Evolutionary conservation across 2,329 filamentous ascomycete genomes (phyloP), one percentile per base, ranked within the genome.

Genomic region (Exophiala alcalophila): DNA sequence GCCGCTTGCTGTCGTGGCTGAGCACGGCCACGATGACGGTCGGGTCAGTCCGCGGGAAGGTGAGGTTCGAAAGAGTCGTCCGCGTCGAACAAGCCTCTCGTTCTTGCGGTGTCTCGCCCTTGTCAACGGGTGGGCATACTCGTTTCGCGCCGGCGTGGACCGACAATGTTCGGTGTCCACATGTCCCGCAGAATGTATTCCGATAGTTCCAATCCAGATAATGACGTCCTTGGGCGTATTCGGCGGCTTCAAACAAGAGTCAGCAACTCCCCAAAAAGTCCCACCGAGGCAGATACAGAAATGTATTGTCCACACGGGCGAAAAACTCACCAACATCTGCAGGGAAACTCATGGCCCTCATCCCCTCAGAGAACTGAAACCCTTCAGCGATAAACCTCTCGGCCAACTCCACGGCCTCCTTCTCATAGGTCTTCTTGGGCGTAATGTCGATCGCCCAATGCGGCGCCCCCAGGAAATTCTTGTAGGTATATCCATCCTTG

Each of bases 1-100:
- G 69, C 49, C 80, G 79, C 53, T 82, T 77, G 35, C 84, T 84
- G 56, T 94, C 86, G 36, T 82, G 74, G 39, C 85, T 94, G 21
- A 97, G 78, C 8, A 96, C 83, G 1, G 90, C 91, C 68, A 94
- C 90, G 67, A 98, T 98, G 63, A 97, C 89, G 19, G 88, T 94
- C 1, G 90, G 89, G 58, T 96, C 90, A 2, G 91, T 96, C 36
- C 90, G 80, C 2, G 91, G 91, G 72, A 96, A 97, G 59, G 77
- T 84, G 39, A 96, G 74, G 66, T 98, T 98, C 21, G 89, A 94
- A 31, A 98, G 70, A 18, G 87, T 89, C 26, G 80, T 84, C 40
- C 92, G 80, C 1, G 90, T 94, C 5, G 79, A 81, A 65, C 92
- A 98, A 12, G 83, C 76, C 1, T 74, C 75, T 6, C 88, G 81